Conservation (phyloP, 352 stramenopile species). For the Globisporangium nagaii region DNA sequence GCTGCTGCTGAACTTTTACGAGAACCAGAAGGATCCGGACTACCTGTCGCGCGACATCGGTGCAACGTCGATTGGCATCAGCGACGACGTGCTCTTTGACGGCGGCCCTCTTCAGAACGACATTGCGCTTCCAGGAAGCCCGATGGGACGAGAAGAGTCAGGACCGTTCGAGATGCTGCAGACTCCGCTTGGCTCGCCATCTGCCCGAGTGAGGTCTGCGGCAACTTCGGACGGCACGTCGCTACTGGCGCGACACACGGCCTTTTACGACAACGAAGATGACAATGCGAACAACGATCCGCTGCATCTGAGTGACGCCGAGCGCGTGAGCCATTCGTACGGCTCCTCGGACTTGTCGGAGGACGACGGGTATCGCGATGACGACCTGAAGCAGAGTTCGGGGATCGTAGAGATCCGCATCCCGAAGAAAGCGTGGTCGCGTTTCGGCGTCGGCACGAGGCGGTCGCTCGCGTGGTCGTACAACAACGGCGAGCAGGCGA, state of each 20-base stretch:
- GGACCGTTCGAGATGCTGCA: constrained; percentile 67
- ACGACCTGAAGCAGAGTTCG: constrained; percentile 24
- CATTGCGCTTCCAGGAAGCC: constrained; percentile 31
- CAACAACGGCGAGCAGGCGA: constrained; percentile 68
- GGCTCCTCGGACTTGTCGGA: constrained; percentile 58
- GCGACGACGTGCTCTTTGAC: constrained; percentile 45
- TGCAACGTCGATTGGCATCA: constrained; percentile 45
- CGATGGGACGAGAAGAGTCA: constrained; percentile 41
- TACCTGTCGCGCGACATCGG: constrained; percentile 18
- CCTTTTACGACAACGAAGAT: constrained; percentile 45
- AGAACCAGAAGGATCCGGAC: constrained; percentile 36
- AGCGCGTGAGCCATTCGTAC: constrained; percentile 66
- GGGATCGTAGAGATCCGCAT: constrained; percentile 79
- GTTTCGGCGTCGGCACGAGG: constrained; percentile 55
- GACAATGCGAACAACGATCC: constrained; percentile 38
- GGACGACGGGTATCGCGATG: constrained; percentile 22
- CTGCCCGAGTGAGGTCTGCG: constrained; percentile 6
- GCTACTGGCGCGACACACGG: constrained; percentile 28
- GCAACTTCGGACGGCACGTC: constrained; percentile 12
- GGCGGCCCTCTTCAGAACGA: constrained; percentile 23
- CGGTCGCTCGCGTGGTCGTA: constrained; percentile 74
- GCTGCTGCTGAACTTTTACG: constrained; percentile 62
- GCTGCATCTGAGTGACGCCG: constrained; percentile 53
- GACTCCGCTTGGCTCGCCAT: constrained; percentile 46
- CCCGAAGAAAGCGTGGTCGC: constrained; percentile 78